These are phyloP conservation scores for Babesia microti DNA, from an alignment of 169 alveolate genomes.

Conservation along the genomic window DNA sequence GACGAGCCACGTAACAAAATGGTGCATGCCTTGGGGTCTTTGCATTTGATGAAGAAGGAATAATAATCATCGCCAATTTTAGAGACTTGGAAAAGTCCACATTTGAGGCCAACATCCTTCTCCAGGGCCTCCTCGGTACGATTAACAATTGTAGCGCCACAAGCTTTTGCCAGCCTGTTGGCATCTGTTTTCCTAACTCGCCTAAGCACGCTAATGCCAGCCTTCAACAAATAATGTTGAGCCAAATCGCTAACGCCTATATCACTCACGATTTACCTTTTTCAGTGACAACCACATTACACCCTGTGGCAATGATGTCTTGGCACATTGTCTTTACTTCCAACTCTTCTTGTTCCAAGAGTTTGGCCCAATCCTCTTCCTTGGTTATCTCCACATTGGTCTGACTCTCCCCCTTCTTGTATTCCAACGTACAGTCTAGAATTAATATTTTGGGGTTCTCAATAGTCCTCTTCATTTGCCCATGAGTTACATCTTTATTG, in stretches of 20 bases:
- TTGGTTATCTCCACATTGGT: slow-evolving; percentile 93
- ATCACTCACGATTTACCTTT: slow-evolving; percentile 54
- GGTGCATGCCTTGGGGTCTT: slow-evolving; percentile 93
- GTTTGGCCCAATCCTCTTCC: slow-evolving; percentile 89
- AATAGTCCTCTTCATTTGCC: slow-evolving; percentile 89
- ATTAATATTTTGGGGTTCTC: slow-evolving; percentile 90
- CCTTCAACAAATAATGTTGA: slow-evolving; percentile 90
- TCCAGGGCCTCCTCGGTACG: slow-evolving; percentile 92
- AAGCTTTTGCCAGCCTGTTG: slow-evolving; percentile 85
- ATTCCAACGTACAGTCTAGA: slow-evolving; percentile 96
- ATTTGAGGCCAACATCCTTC: slow-evolving; percentile 86
- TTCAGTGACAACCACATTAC: slow-evolving; percentile 96
- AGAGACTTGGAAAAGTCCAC: slow-evolving; percentile 91
- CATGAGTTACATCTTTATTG: slow-evolving; percentile 95
- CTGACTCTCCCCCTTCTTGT: slow-evolving; percentile 95
- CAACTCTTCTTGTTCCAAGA: slow-evolving; percentile 89
- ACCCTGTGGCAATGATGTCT: slow-evolving; percentile 83
- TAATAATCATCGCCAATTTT: slow-evolving; percentile 82
- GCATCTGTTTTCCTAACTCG: slow-evolving; percentile 92
- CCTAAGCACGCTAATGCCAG: slow-evolving; percentile 83
- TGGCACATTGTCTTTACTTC: slow-evolving; percentile 93
- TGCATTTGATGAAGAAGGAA: slow-evolving; percentile 71
- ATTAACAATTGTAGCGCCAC: slow-evolving; percentile 95
- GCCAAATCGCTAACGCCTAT: slow-evolving; percentile 87
- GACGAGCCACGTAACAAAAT: slow-evolving; percentile 96